Evolutionary conservation across 495 filamentous ascomycete genomes (phyloP), one percentile per base, ranked within the genome.

Genomic region (Aspergillus campestris): DNA sequence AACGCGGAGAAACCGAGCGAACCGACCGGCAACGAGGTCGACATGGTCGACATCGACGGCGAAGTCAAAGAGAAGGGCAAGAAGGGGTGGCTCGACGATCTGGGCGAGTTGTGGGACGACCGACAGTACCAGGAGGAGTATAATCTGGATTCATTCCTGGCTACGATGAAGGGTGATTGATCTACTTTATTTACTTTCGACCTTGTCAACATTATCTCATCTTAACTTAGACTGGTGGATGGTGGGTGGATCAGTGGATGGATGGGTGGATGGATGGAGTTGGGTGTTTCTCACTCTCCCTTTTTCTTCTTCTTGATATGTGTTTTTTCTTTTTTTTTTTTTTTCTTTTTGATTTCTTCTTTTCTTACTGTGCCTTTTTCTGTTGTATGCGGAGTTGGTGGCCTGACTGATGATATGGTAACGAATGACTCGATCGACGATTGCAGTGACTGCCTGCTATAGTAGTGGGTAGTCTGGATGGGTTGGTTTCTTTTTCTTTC

Each of bases 51-150:
- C 57, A 82, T 84, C 49, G 89, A 89, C 47, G 92, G 92, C 31
- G 84, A 96, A 50, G 83, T 97, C 42, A 80, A 87, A 57, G 88
- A 94, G 65, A 94, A 92, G 61, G 90, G 92, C 47, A 95, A 94
- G 76, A 95, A 92, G 73, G 89, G 90, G 32, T 88, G 84, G 77
- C 67, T 97, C 35, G 92, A 97, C 59, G 94, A 95, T 55, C 61
- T 98, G 35, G 89, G 88, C 47, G 92, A 98, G 65, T 72, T 98
- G 41, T 97, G 91, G 91, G 92, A 98, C 60, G 89, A 95, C 55
- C 78, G 74, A 44, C 89, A 92, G 67, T 98, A 98, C 66, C 89
- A 95, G 65, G 91, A 96, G 68, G 90, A 92, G 65, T 98, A 94
- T 58, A 85, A 95, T 60, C 66, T 98, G 49, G 89, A 92, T 54